Conservation (phyloP, 331 rosid species). For the Telfairia occidentalis region DNA sequence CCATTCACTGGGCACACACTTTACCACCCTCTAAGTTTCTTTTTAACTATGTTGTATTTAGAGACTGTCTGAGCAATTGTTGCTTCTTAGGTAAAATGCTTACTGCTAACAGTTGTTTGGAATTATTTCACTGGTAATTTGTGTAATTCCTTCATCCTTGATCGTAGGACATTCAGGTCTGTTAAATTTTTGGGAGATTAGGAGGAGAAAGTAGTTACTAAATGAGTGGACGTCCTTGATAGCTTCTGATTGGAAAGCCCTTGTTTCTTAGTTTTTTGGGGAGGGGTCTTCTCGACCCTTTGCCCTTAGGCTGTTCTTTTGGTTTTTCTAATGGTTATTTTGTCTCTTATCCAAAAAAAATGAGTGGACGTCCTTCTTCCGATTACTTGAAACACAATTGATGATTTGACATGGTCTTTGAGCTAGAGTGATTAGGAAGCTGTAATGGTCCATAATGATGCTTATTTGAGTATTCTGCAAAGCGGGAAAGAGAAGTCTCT, state of each 20-base stretch:
- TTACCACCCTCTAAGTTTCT: neutral
- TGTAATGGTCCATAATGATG: neutral
- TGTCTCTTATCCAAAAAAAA: no score
- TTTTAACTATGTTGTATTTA: neutral
- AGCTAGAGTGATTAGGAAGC: neutral
- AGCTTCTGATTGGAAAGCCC: no score
- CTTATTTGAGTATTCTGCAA: neutral
- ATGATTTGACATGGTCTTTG: neutral
- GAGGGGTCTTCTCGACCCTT: no score
- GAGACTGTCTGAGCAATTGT: neutral
- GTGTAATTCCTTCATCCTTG: neutral
- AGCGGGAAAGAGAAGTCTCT: neutral
- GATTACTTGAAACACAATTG: neutral
- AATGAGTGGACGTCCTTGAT: no score
- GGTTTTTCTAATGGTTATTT: no score
- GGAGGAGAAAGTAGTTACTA: neutral
- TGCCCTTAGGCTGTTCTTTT: no score
- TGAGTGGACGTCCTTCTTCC: neutral
- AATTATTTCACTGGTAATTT: neutral
- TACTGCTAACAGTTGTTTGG: neutral
- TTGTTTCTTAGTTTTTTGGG: no score
- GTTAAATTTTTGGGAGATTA: neutral
- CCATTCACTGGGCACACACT: neutral
- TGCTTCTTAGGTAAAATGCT: neutral
- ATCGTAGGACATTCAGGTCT: neutral